Evolutionary conservation across 176 grass and related monocot genomes (phyloP), one percentile per base, ranked within the genome.

Genomic region (Oryza officinalis): DNA sequence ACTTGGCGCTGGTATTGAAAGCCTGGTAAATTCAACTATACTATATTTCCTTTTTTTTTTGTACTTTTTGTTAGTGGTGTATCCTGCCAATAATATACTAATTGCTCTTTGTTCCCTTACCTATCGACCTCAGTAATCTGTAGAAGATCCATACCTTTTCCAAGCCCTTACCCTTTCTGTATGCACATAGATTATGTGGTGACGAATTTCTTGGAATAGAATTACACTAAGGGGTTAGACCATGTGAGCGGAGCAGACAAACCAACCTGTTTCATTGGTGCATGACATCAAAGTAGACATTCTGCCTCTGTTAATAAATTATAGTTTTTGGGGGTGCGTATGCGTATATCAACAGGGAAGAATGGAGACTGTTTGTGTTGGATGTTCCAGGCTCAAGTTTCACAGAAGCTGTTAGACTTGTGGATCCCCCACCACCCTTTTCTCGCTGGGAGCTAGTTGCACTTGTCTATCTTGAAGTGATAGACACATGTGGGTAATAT

Each of bases 1-100:
- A 25, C 89, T 98, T 71, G 91, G 91, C 0, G 33, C 89, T 13
- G 80, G 93, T 68, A 85, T 98, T 13, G 96, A 98, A 90, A 98
- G 89, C 46, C 85, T 98, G 86, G 96, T 98, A 95, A 86, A 43
- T 60, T 78, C 32, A 86, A 80, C 80, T 72, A 9, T 74, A 85
- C n/a, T 40, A 14, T 9, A 27, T 69, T 72, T 28, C 22, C 22
- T 22, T 46, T 46, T 27, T 72, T 5, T 26, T 37, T 6, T 65
- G 2, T n/a, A n/a, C n/a, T n/a, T 44, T 27, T 72, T 13, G 70
- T 47, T 28, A 60, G 27, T 82, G 27, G 17, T 91, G 52, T 74
- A 33, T 49, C 6, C 52, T 65, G 15, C 54, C 69, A 50, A n/a
- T 85, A 30, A 46, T 85, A 46, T 66, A 80, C 27, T 38, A 65